Conservation (phyloP, 768 basidiomycete genomes). For the Pisolithus sp. region DNA sequence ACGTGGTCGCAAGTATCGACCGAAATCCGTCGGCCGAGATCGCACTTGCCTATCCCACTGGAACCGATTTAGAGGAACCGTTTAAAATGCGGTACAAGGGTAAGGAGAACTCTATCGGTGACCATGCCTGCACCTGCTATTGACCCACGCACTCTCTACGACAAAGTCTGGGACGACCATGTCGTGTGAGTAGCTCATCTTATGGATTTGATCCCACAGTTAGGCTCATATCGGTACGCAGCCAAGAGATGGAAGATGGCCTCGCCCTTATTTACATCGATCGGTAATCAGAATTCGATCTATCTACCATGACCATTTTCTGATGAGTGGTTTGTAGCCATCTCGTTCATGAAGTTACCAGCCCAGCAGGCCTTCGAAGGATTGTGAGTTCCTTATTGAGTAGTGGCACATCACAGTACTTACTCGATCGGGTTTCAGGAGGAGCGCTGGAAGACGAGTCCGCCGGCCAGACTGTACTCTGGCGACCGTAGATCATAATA, state of each 20-base stretch:
- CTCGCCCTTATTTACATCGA: conserved; percentile 80
- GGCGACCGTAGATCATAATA: conserved; percentile 84
- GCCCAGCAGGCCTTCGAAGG: conserved; percentile 90
- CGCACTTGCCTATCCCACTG: background rate
- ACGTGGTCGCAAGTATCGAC: background rate
- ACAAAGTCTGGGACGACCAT: conserved; percentile 98
- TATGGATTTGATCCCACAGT: conserved; percentile 2
- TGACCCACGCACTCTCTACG: conserved; percentile 84
- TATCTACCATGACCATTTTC: background rate
- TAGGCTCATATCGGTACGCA: conserved; percentile 23
- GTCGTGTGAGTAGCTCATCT: conserved; percentile 56
- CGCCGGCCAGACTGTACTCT: conserved; percentile 85
- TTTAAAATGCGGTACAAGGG: background rate
- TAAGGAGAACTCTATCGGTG: background rate
- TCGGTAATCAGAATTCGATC: conserved; percentile 37
- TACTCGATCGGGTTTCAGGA: conserved; percentile 32
- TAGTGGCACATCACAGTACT: background rate
- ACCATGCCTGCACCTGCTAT: conserved; percentile 50
- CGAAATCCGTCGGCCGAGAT: background rate
- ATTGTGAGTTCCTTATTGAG: conserved; percentile 41
- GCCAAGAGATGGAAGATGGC: conserved; percentile 69
- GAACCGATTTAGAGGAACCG: background rate
- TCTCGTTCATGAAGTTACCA: conserved; percentile 88
- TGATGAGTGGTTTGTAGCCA: conserved; percentile 29
- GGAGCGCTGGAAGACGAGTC: conserved; percentile 69